phyloP scores from a whole-genome alignment of 2,329 filamentous ascomycete species.

The Alternaria consortialis region DNA sequence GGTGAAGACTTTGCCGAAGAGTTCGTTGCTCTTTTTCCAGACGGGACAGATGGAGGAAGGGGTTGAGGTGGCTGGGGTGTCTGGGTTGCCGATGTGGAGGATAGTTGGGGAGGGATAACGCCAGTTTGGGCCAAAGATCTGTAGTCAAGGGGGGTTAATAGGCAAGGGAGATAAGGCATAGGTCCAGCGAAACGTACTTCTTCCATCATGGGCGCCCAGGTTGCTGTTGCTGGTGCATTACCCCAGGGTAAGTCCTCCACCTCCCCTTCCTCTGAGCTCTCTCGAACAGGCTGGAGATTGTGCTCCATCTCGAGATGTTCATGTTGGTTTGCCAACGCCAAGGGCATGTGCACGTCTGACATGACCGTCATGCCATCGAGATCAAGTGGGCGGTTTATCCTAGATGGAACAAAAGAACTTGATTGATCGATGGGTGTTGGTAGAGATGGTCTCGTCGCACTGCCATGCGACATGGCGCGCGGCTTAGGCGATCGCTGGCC shows the following conservation, averaged over 20 bases:
- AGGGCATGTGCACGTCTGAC: conserved; percentile 14
- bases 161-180: too few species aligned
- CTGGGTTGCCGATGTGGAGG: conserved; percentile 40
- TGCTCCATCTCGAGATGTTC: conserved; percentile 18
- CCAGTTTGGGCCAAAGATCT: conserved; percentile 45
- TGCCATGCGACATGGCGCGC: conserved; percentile 25
- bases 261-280: conserved; percentile 20
- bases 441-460: conserved; percentile 25
- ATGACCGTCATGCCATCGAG: conserved; percentile 47
- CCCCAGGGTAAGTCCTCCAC: conserved; percentile 23
- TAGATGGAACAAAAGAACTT: conserved; percentile 22
- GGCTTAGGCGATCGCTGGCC: conserved; percentile 35
- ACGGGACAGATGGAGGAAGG: conserved; percentile 32
- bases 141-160: neutral
- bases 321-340: neutral
- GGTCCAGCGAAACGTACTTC: conserved; percentile 22
- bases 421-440: conserved; percentile 19
- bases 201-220: conserved; percentile 42
- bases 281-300: conserved; percentile 26
- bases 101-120: conserved; percentile 41
- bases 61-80: neutral
- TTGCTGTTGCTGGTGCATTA: conserved; percentile 31
- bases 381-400: conserved; percentile 29
- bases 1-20: conserved; percentile 41
- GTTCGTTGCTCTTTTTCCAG: conserved; percentile 43